Conservation (phyloP, 345 rosid species). For the Melaleuca quinquenervia region DNA sequence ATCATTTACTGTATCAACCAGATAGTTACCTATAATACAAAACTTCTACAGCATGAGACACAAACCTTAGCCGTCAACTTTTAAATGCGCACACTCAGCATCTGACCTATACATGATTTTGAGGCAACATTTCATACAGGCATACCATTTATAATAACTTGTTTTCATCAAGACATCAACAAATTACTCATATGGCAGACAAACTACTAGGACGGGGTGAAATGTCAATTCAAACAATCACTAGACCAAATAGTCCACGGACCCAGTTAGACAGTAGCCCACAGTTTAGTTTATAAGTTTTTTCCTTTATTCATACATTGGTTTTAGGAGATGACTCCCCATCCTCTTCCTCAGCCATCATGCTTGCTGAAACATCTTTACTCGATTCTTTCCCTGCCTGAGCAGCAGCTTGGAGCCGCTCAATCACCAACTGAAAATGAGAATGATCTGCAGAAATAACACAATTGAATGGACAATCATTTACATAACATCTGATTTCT, state of each 20-base stretch:
- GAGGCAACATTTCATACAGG: neutral
- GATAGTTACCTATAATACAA: neutral
- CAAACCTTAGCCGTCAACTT: neutral
- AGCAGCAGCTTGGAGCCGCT: conserved; percentile 45
- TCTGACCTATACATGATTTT: neutral
- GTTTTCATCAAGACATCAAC: neutral
- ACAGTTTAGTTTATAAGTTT: neutral
- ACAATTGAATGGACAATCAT: neutral
- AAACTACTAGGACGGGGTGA: neutral
- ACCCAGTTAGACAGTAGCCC: neutral
- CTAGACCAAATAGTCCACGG: neutral
- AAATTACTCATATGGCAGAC: neutral
- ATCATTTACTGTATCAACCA: neutral
- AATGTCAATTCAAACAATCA: neutral
- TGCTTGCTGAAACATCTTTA: conserved; percentile 19
- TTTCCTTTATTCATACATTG: conserved; percentile 17
- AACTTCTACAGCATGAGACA: neutral
- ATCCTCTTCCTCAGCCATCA: conserved; percentile 18
- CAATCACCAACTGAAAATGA: conserved; percentile 47
- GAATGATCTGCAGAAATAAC: conserved; percentile 35
- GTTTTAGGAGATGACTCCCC: conserved; percentile 19
- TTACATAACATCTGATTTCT: neutral
- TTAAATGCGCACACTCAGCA: neutral
- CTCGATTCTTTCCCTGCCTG: conserved; percentile 21
- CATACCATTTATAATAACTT: neutral